Base-by-base conservation (phyloP, 2,329 filamentous ascomycete species). In the Knoxdaviesia capensis region DNA sequence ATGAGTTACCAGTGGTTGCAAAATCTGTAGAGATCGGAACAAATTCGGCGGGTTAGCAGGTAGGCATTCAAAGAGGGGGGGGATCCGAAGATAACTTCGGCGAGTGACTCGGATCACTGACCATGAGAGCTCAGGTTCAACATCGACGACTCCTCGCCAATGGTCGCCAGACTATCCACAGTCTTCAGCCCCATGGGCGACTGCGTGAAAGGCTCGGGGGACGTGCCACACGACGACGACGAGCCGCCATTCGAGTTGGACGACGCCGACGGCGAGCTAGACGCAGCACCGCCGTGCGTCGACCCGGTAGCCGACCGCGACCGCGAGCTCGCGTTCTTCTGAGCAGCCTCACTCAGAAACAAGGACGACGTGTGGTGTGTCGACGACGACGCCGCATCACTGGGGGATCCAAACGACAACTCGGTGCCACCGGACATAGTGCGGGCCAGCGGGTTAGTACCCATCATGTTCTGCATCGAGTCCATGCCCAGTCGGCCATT, bases 151-250 rank as follows among this genome's bases (percentile, higher is more conserved):
- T 82, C 78, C 52, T 78, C 74, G 42, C 73, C 74, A 52, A 80
- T 81, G 1, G 74, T 78, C 2, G 70, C 69, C 49, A 78, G 51
- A 0, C 69, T 71, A 47, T 79, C 75, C 36, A 72, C 54, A 11
- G 77, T 68, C 55, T 80, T 80, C 50, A 67, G 71, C n/a, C 64
- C 66, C 52, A 68, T 63, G 5, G 78, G 82, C 10, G 80, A 87
- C 50, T 81, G 78, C 32, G 74, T 78, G 39, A 68, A 74, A 1
- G 82, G 77, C 55, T 87, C 81, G 1, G 82, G 82, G 2, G 82
- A 87, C 0, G 81, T 87, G 30, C 78, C 80, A 52, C 80, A 85
- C 29, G 74, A 79, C 6, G 74, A 79, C 50, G 64, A 76, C 1
- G 73, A 59, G 1, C 71, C 72, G 20, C 58, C 62, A 43, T 71